Base-by-base conservation (phyloP, 179 eudicot species). In the Nepenthes alata region DNA sequence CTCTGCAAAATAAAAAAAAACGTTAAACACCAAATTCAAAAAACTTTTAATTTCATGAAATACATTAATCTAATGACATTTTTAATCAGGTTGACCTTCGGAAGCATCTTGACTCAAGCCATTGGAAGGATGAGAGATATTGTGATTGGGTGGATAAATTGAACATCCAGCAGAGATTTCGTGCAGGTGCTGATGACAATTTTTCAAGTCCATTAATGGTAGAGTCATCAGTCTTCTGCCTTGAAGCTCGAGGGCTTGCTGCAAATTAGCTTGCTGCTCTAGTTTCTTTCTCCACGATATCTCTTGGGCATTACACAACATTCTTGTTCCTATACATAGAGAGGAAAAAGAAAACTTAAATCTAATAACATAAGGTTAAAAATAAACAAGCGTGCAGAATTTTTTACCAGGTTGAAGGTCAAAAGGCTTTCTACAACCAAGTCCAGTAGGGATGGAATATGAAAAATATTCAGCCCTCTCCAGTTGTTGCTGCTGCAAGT, bases 381-480 rank as follows among this genome's bases (percentile, higher is more conserved):
- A 25, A 25, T 25, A 25, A 25, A 25, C 25, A 25, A 25, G 25
- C 25, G 0, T 25, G 50, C 50, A 8, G 45, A 53, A 16, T 47
- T 35, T 11, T 75, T 74, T 65, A 84, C 96, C 95, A 73, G 79
- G 74, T 45, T 79, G 87, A 36, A 77, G 65, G 12, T 87, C 91
- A 67, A 55, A 80, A 11, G 83, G 74, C 59, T 89, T 95, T 56
- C 81, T 63, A 13, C 78, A 65, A 36, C 81, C 95, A 5, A 75
- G 77, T 44, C 91, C 90, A 8, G 91, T 67, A 1, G 85, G 86
- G 65, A 93, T 86, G 34, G 83, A 78, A 56, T 86, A 77, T 38
- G 80, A 34, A 5, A 75, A 69, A 64, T 69, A 79, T 11, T 87
- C 91, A 11, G 76, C 86, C 66, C 82, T 80, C 39, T 89, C 96